Conservation (phyloP, 805 yeast species). For the Candida oleophila region DNA sequence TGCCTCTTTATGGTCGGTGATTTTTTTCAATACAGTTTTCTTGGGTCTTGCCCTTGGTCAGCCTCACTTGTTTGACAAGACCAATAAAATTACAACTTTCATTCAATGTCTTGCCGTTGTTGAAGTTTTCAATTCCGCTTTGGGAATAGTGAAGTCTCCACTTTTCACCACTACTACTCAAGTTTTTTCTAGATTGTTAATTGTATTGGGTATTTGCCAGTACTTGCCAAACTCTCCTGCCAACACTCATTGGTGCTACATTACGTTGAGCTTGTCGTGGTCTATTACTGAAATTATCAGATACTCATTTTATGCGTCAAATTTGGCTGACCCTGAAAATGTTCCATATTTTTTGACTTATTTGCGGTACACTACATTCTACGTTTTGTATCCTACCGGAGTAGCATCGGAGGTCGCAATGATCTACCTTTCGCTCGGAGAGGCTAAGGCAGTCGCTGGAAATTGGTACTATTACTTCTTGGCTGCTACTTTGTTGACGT, state of each 20-base stretch:
- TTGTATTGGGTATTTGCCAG: constrained; percentile 80
- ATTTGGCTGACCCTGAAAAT: constrained; percentile 46
- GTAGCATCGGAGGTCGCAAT: constrained; percentile 80
- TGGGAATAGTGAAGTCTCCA: constrained; percentile 85
- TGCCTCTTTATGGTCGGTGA: constrained; percentile 41
- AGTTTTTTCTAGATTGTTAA: constrained; percentile 77
- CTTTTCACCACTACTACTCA: constrained; percentile 81
- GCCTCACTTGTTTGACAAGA: constrained; percentile 60
- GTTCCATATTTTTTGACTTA: constrained; percentile 62
- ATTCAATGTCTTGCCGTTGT: constrained; percentile 79
- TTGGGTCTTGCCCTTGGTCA: constrained; percentile 49
- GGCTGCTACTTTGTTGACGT: constrained; percentile 57
- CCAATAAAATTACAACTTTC: constrained; percentile 55
- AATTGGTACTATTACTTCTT: constrained; percentile 53
- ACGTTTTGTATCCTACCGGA: constrained; percentile 85
- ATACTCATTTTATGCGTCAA: constrained; percentile 82
- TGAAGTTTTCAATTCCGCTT: constrained; percentile 74
- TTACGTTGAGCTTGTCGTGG: constrained; percentile 80
- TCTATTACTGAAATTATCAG: constrained; percentile 90
- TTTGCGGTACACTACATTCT: constrained; percentile 81
- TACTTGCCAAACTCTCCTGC: constrained; percentile 75
- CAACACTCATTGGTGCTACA: constrained; percentile 54
- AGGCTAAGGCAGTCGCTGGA: constrained; percentile 57
- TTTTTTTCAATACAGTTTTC: constrained; percentile 39
- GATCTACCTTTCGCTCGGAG: constrained; percentile 67